Base-by-base conservation (phyloP, 352 stramenopile species). In the Globisporangium alternatum region DNA sequence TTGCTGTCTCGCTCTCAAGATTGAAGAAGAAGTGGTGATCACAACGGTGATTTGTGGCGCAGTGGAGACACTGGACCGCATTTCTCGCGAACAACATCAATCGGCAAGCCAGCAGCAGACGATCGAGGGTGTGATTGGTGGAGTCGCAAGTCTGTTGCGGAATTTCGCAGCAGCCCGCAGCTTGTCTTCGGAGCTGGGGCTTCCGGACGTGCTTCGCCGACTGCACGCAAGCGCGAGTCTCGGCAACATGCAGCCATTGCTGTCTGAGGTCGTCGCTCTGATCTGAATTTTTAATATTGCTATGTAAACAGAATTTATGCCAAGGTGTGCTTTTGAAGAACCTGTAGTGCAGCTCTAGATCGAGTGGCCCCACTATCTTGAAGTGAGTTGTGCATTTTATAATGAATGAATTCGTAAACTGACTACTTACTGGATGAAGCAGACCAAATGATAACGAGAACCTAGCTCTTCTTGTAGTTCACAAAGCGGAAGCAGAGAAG, bases 41-140 rank as follows among this genome's bases (percentile, higher is more conserved):
- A 90, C 81, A 30, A 88, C 78, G 17, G 72, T 94, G 22, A 71
- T 94, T 25, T 90, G 81, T 31, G 85, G 85, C 8, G 81, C 75
- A 6, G 71, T 86, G 9, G 85, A 94, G 61, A 85, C 80, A 3
- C 72, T 94, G 22, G 83, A 92, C 31, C 65, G 68, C n/a, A 68
- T 91, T n/a, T 77, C 74, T 7, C 70, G 72, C 17, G 69, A 86
- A 10, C 59, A 71, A 15, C 60, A 77, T 12, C 58, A 62, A n/a
- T 65, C 70, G 19, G 48, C 53, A 0, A 44, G 68, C 0, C 78
- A 82, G 45, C 72, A 85, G 9, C 68, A 81, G 37, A 81, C 71
- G 13, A 72, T 92, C 33, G 83, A 88, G 67, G 74, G 80, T 0
- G 75, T 94, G 12, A 77, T 93, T 45, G 71, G 77, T 7, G 85